Base-by-base conservation (phyloP, 1,284 basidiomycete genomes). In the Flammula alnicola region DNA sequence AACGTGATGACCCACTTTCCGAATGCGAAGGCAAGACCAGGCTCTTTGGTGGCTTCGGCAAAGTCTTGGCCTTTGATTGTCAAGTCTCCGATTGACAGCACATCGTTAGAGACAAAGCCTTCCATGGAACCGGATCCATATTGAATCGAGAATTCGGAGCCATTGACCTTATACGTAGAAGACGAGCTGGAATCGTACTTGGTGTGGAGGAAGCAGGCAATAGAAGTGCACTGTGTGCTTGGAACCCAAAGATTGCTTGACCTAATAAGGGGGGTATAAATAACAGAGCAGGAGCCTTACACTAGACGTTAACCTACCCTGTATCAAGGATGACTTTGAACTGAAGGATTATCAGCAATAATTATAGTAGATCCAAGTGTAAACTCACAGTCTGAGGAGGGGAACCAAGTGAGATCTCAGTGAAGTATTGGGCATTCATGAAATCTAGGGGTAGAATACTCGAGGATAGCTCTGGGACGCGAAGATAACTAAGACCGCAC, bases 111-210 rank as follows among this genome's bases (percentile, higher is more conserved):
- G 52, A 99, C 91, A 63, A 91, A 94, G 57, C 97, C 97, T 70
- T 98, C 90, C 84, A 99, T 94, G 9, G 95, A 95, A 22, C 97
- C 97, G 30, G 93, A 93, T 10, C 97, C 97, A 67, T 99, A 99
- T 60, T 87, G 91, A 63, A 99, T 99, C 53, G 87, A 84, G 68
- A 99, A 99, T 10, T 81, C 77, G 50, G 93, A 80, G 19, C 95
- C 97, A 72, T 99, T 99, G 62, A 85, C 80, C 76, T 93, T 92
- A 85, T 97, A 90, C 0, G 95, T 87, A 1, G 86, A 86, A 1
- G 97, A 99, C 1, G 79, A 57, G n/a, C 71, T 67, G 11, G 90
- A 88, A 63, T 98, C 90, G 70, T 98, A 99, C 78, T 98, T 98
- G 65, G 83, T 64, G 67, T 98, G 96, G 38, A 97, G 78, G 88